Evolutionary conservation across 2,329 filamentous ascomycete species (phyloP).

Genomic region (Pezizomycotina sp.): DNA sequence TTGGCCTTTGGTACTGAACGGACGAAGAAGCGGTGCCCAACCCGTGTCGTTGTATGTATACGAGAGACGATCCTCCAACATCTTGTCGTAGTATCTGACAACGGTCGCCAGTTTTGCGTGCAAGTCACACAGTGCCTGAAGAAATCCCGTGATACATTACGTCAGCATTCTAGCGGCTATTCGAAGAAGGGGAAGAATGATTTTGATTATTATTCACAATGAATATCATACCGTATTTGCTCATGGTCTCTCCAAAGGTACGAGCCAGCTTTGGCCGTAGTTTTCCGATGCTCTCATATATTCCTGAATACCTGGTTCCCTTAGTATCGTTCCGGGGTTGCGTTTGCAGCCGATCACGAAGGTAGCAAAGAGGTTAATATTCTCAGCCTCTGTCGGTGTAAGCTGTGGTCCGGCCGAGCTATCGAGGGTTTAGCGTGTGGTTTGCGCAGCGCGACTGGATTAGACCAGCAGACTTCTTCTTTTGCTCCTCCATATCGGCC

Average conservation of each 20-base stretch:
- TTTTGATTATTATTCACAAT: not conserved
- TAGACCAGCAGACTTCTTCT: slow-evolving; percentile 64
- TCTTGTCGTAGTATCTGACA: slow-evolving; percentile 91
- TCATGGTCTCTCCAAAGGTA: slow-evolving; percentile 98
- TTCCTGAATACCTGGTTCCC: slow-evolving; percentile 95
- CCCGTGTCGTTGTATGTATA: slow-evolving; percentile 73
- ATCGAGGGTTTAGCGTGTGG: slow-evolving; percentile 24
- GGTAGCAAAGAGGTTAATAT: slow-evolving; percentile 90
- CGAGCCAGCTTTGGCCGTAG: slow-evolving; percentile 82
- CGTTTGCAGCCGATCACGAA: slow-evolving; percentile 88
- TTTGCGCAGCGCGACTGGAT: slow-evolving; percentile 34
- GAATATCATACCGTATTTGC: slow-evolving; percentile 68
- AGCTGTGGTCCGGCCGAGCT: slow-evolving; percentile 54
- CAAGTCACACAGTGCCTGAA: slow-evolving; percentile 81
- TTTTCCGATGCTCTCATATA: slow-evolving; percentile 93
- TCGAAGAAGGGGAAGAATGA: not conserved
- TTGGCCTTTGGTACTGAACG: slow-evolving; percentile 1
- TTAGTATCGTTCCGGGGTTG: slow-evolving; percentile 86
- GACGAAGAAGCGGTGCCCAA: slow-evolving; percentile 36
- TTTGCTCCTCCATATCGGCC: slow-evolving; percentile 95
- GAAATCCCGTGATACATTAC: not conserved
- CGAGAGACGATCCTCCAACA: slow-evolving; percentile 89
- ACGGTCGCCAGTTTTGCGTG: slow-evolving; percentile 93
- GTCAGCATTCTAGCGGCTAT: too few relatives aligned
- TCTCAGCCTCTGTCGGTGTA: slow-evolving; percentile 83